Evolutionary conservation across 2,329 filamentous ascomycete genomes (phyloP), one percentile per base, ranked within the genome.

Genomic region (Trichoderma oligosporum): DNA sequence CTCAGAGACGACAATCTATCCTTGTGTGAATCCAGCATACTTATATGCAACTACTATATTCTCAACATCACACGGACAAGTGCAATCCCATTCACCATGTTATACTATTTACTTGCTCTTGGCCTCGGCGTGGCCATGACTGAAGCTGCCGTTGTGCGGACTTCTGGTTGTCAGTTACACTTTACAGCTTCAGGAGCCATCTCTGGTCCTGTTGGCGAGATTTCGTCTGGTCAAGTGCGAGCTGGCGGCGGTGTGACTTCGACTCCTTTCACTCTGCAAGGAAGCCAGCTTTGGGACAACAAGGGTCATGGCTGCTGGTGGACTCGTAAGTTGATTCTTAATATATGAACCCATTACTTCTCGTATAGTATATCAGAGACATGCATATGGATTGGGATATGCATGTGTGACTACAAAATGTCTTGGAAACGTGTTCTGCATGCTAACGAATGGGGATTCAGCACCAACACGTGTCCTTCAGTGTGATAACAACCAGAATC

Each of bases 271-370:
- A 83, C 77, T 57, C 76, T 87, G 63, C 74, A 78, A 61, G 73
- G 74, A 14, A 76, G 76, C 51, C 78, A 80, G 20, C 76, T 88
- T 60, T 80, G 74, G 16, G 85, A 87, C 66, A 68, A 72, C 46
- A 74, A 75, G 46, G 79, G 79, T 42, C 76, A 81, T 57, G 83
- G 84, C 18, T 88, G 85, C 65, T 84, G 85, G 69, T 72, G 86
- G 65, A 87, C 84, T 61, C 75, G 79, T 82, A 70, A 68, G 74
- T 73, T 20, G 59, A 56, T 6, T 18, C 22, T 44, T 9, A n/a
- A n/a, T n/a, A n/a, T n/a, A n/a, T n/a, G n/a, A n/a, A n/a, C n/a
- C n/a, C n/a, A n/a, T n/a, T n/a, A n/a, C n/a, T n/a, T n/a, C n/a
- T 22, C 14, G 35, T 25, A 7, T 4, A 16, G 9, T 4, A 16